phyloP scores from a whole-genome alignment of 768 basidiomycete genomes.

The Psilocybe cubensis region DNA sequence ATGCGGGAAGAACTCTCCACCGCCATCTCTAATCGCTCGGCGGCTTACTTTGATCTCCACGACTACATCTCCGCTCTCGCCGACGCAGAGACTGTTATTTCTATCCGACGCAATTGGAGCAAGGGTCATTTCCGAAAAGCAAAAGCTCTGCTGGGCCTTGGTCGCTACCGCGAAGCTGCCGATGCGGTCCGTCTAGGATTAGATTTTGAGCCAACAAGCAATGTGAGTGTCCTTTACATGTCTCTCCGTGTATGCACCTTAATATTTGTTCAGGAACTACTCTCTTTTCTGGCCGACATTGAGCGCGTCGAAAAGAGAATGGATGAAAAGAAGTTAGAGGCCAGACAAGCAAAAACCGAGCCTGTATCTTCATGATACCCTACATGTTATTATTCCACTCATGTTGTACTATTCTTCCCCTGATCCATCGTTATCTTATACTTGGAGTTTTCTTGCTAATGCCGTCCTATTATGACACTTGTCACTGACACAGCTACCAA shows the following conservation, averaged over 20 bases:
- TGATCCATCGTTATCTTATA: background rate
- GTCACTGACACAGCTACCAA: background rate
- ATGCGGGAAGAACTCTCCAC: slow-evolving; percentile 92
- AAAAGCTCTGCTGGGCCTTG: slow-evolving; percentile 81
- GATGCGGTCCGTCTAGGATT: slow-evolving; percentile 84
- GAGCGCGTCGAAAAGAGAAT: slow-evolving; percentile 31
- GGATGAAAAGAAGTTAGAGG: slow-evolving; percentile 25
- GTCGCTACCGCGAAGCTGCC: slow-evolving; percentile 70
- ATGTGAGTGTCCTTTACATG: slow-evolving; percentile 31
- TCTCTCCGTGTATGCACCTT: background rate
- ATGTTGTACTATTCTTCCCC: slow-evolving; percentile 3
- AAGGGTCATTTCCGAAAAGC: slow-evolving; percentile 97
- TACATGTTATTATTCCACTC: slow-evolving; percentile 1
- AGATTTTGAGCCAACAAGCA: slow-evolving; percentile 71
- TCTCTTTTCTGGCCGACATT: slow-evolving; percentile 37
- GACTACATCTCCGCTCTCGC: slow-evolving; percentile 80
- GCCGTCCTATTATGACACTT: background rate
- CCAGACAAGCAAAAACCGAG: slow-evolving; percentile 14
- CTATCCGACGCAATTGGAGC: slow-evolving; percentile 85
- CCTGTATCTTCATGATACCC: slow-evolving; percentile 12
- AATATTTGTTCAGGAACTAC: slow-evolving; percentile 29
- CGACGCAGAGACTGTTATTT: slow-evolving; percentile 91
- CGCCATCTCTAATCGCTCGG: slow-evolving; percentile 89
- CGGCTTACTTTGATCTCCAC: slow-evolving; percentile 77
- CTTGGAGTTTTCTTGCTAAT: background rate